Base-by-base conservation (phyloP, 306 rosid genomes). In the Casuarina cunninghamiana region DNA sequence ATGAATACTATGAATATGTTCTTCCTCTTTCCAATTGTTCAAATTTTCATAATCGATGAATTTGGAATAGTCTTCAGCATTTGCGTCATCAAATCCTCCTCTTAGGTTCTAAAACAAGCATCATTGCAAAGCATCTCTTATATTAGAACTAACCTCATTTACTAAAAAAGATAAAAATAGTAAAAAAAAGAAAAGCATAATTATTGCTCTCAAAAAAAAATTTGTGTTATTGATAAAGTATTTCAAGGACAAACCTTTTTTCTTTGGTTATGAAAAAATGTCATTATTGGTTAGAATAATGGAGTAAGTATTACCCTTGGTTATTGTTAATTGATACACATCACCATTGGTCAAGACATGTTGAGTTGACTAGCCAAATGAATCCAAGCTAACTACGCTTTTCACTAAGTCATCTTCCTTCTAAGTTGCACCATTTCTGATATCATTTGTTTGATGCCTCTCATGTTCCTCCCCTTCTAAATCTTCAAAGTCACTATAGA, bases 401-500 rank as follows among this genome's bases (percentile, higher is more conserved):
- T 26, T 26, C 83, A 85, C 89, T 46, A 50, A 50, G 83, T 87
- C 89, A 58, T 68, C 83, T 79, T 78, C 90, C 78, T 79, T 87
- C 26, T 61, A 83, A 58, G 51, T 45, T 67, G 66, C 77, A 53
- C 72, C 78, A 45, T 81, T 61, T 17, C 63, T 69, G 60, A 57
- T 51, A 46, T 78, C 75, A 80, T 82, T 80, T 65, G 77, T 78
- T 75, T 50, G 84, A 77, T 44, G 9, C 43, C 75, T 76, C 70
- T 74, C 91, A 72, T 76, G 48, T 78, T 78, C 87, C 79, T 26
- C 90, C 78, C 91, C 84, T 91, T 95, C 99, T 83, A 95, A 69
- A 85, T 95, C 99, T 84, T 95, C 97, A 78, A 95, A 95, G 82
- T 91, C 97, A 17, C 93, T 97, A 71, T 75, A 89, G 72, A 78